Base-by-base conservation (phyloP, 2,329 filamentous ascomycete species). In the Aquanectria penicillioides region DNA sequence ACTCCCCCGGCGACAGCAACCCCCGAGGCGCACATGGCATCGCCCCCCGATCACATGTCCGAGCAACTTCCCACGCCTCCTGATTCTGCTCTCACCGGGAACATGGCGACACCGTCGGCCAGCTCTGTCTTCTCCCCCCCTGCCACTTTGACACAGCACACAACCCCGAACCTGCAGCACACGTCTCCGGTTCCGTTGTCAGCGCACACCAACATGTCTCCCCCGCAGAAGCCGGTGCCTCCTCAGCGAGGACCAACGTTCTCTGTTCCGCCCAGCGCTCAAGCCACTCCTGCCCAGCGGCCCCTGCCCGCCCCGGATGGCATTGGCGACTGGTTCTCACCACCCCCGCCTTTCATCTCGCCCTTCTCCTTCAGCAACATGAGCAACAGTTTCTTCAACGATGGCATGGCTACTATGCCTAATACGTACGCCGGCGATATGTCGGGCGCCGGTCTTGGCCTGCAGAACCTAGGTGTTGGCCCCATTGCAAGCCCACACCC, bases 251-350 rank as follows among this genome's bases (percentile, higher is more conserved):
- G 69, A 17, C 64, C 70, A 20, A 69, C 75, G 25, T 80, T 82
- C 58, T 73, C 77, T 26, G 77, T 81, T 15, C 78, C 78, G 6
- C 69, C 74, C 8, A 73, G 75, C 8, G 72, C 74, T 3, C 77
- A 79, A 49, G 63, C 56, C 57, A 59, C 68, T 68, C 15, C 76
- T 75, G 18, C 80, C 79, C 77, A 81, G 34, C 80, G 79, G 4
- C 69, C 83, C 2, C 76, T 83, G 18, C 76, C 75, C 3, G 62
- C 77, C 3, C 74, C 76, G 1, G 75, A 74, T 6, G 71, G 78
- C 4, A 75, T 77, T 6, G 76, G 80, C 58, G 79, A 85, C 63
- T 87, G 84, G 84, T 86, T 84, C 72, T 80, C 77, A 10, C 81
- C 81, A 0, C 81, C 81, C 7, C 75, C 81, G 1, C 81, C 81